Evolutionary conservation across 345 rosid species (phyloP), one percentile per base, ranked within the genome.

Genomic region (Arabidopsis arenosa): DNA sequence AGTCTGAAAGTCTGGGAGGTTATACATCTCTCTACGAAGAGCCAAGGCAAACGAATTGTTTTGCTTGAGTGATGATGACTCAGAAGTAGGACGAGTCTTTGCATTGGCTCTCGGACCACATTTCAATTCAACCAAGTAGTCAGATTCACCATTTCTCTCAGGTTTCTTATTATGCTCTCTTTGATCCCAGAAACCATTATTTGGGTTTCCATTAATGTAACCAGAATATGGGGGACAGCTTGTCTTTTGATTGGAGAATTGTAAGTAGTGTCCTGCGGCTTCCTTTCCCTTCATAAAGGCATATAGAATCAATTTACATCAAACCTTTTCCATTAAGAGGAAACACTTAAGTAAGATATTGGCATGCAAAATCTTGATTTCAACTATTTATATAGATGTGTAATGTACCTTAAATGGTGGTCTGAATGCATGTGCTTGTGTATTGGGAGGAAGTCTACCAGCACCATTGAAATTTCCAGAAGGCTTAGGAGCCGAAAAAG

Each of bases 21-120:
- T 89, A 65, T 75, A 85, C 70, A 83, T 77, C 75, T 84, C 96
- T 69, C 72, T 85, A 18, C 39, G 70, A 28, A 74, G 60, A 30
- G 79, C 4, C 35, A 74, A 21, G 3, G 82, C 85, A 58, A 70
- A 73, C 8, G 75, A 66, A 56, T 53, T 84, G 68, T 79, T 86
- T 39, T 82, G 83, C 82, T 76, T 79, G 17, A 11, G 66, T 4
- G 85, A 70, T 41, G 86, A 47, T 11, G 79, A 26, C 32, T 85
- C 89, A 54, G 81, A 55, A 33, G 86, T 41, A 78, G 75, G 71
- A 62, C 32, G 56, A 80, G 41, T 72, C 74, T 66, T 87, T 21
- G 68, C 81, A 17, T 55, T 62, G 41, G 81, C 75, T 81, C 96
- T 86, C 12, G 96, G 96, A 72, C 96, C 96, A 68, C 92, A 73